phyloP scores from a whole-genome alignment of 352 stramenopile genomes.

The Phytophthora tubulina region DNA sequence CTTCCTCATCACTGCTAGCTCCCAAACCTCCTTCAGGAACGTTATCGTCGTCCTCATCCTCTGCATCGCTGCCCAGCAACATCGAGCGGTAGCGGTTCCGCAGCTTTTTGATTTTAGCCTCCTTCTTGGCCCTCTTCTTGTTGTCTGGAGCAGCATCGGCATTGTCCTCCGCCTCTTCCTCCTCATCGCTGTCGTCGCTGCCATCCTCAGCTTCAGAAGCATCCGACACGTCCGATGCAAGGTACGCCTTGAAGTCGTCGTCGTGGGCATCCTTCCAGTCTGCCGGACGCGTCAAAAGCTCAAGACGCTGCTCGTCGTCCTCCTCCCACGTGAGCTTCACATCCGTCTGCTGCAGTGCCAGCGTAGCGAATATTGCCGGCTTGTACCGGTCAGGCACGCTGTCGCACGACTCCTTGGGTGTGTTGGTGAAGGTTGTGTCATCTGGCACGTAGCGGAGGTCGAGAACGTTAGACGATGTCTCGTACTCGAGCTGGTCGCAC shows the following conservation, averaged over 20 bases:
- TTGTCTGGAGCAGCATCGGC: constrained; percentile 26
- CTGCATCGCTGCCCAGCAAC: constrained; percentile 75
- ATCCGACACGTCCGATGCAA: constrained; percentile 89
- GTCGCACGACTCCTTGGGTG: constrained; percentile 88
- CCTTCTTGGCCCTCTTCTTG: constrained; percentile 68
- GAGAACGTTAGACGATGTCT: constrained; percentile 95
- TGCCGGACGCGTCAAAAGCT: constrained; percentile 77
- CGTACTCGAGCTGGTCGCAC: constrained; percentile 98
- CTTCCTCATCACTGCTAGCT: constrained; percentile 48
- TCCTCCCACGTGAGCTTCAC: constrained; percentile 97
- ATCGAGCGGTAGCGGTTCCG: constrained; percentile 86
- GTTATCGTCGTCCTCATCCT: constrained; percentile 67
- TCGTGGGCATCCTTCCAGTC: constrained; percentile 91
- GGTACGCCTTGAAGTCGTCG: constrained; percentile 95
- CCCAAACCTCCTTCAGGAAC: constrained; percentile 29
- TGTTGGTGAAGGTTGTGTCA: constrained; percentile 89
- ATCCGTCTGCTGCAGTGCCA: constrained; percentile 92
- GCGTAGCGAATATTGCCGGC: constrained; percentile 94
- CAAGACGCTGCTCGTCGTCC: constrained; percentile 91
- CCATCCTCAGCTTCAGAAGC: constrained; percentile 60
- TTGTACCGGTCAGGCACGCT: constrained; percentile 94
- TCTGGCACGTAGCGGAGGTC: constrained; percentile 96
- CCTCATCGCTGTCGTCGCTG: constrained; percentile 52
- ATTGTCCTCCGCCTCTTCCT: constrained; percentile 30
- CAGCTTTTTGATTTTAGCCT: constrained; percentile 78